A percentile compares a stretch with the other conserved stretches of the same genome.
These are phyloP conservation scores for Paramyrothecium roridum DNA, from an alignment of 2,329 filamentous ascomycete genomes.

Conservation along the genomic window DNA sequence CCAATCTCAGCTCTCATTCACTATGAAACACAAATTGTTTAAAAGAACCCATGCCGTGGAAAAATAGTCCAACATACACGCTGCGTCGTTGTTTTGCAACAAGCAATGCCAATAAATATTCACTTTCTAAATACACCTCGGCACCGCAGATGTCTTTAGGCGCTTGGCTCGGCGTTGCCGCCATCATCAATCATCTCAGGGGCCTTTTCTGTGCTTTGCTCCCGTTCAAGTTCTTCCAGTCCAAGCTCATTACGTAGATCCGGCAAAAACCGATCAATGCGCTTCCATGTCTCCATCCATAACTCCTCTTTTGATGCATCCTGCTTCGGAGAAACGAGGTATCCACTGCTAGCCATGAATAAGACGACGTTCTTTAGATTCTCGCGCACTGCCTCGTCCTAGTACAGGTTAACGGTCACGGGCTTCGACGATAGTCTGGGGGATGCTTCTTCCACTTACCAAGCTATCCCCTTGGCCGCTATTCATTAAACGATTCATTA, in stretches of 20 bases:
- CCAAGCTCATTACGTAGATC: slow-evolving; percentile 56
- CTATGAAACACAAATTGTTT: too few species aligned
- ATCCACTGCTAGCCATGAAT: slow-evolving; percentile 89
- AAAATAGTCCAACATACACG: not conserved
- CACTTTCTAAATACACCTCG: not conserved
- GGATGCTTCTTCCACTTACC: slow-evolving; percentile 48
- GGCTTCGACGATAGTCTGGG: not conserved
- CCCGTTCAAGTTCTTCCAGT: slow-evolving; percentile 37
- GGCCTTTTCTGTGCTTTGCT: slow-evolving; percentile 3
- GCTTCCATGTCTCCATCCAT: slow-evolving; percentile 63
- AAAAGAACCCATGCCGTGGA: not conserved
- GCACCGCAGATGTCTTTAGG: not conserved
- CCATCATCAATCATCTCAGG: not conserved
- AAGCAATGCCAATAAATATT: not conserved
- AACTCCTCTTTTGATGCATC: slow-evolving; percentile 53
- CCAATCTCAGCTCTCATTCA: too few species aligned
- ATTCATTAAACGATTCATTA: slow-evolving; percentile 95
- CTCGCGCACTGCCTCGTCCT: slow-evolving; percentile 94
- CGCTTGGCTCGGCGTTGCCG: not conserved
- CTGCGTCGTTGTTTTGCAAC: not conserved
- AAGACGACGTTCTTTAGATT: slow-evolving; percentile 94
- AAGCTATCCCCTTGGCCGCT: slow-evolving; percentile 87
- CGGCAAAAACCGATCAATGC: slow-evolving; percentile 63
- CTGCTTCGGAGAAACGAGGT: slow-evolving; percentile 67
- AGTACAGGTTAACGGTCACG: not conserved